Conservation (phyloP, 169 alveolate genomes). For the Plasmodium adleri region DNA sequence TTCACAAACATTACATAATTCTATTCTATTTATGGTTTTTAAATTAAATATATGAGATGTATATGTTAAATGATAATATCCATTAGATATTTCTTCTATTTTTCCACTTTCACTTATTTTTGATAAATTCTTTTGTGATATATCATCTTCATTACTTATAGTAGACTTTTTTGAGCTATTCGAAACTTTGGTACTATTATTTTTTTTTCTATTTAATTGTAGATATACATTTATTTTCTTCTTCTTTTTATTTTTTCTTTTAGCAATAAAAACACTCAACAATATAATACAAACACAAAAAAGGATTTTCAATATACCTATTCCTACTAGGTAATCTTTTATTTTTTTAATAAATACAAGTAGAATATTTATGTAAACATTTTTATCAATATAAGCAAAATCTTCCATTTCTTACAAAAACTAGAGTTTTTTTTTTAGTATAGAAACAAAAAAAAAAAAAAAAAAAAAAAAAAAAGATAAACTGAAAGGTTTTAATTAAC, state of each 20-base stretch:
- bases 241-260: slow-evolving; percentile 57
- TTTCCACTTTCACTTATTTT: slow-evolving; percentile 8
- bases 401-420: slow-evolving; percentile 68
- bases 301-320: slow-evolving; percentile 37
- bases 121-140: background rate
- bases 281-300: slow-evolving; percentile 60
- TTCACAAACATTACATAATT: slow-evolving; percentile 64
- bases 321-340: slow-evolving; percentile 44
- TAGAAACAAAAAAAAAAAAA: too few species aligned
- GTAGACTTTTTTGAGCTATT: slow-evolving; percentile 6
- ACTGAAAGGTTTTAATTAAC: too few species aligned
- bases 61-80: slow-evolving; percentile 30
- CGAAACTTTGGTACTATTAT: background rate
- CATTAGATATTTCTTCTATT: slow-evolving; percentile 21
- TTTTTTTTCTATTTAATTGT: slow-evolving; percentile 24
- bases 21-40: slow-evolving; percentile 32
- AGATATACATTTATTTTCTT: slow-evolving; percentile 47
- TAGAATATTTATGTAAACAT: slow-evolving; percentile 63
- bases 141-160: slow-evolving; percentile 23
- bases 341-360: slow-evolving; percentile 28
- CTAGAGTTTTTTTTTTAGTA: background rate
- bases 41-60: slow-evolving; percentile 58
- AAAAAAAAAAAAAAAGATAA: too few species aligned
- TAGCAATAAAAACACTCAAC: slow-evolving; percentile 56
- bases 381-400: slow-evolving; percentile 69